These are phyloP conservation scores for Solanum pennellii DNA, from an alignment of 257 asterid species.

Conservation along the genomic window DNA sequence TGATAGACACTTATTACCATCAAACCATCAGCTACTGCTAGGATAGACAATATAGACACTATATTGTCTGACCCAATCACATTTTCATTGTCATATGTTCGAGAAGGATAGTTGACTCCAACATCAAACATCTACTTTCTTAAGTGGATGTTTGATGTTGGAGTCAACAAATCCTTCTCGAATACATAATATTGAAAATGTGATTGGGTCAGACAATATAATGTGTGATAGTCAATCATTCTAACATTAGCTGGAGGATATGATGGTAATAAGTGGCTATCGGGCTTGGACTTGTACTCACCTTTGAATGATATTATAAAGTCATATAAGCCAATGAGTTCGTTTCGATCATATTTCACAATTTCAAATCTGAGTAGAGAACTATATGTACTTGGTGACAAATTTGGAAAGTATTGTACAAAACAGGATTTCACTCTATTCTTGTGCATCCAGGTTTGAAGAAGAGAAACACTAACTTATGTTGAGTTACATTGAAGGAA, in stretches of 20 bases:
- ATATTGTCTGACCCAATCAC: constrained; percentile 15
- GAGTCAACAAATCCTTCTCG: constrained; percentile 28
- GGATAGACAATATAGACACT: constrained; percentile 17
- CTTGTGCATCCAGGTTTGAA: too few species aligned
- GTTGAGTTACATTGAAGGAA: too few species aligned
- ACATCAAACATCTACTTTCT: constrained; percentile 20
- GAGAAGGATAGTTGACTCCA: constrained; percentile 32
- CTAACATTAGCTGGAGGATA: constrained; percentile 41
- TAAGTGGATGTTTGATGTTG: constrained; percentile 22
- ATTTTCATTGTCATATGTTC: constrained; percentile 10
- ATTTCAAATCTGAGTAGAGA: constrained; percentile 40
- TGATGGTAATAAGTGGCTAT: constrained; percentile 60
- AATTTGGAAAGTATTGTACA: constrained; percentile 34
- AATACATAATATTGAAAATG: constrained; percentile 12
- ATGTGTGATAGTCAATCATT: constrained; percentile 31
- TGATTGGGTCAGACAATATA: constrained; percentile 15
- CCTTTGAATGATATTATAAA: constrained; percentile 50
- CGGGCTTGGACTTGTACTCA: constrained; percentile 41
- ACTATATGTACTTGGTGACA: constrained; percentile 70
- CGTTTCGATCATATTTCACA: constrained; percentile 42
- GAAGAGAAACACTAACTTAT: too few species aligned
- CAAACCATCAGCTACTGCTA: constrained; percentile 43
- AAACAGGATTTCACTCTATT: too few species aligned
- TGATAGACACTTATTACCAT: constrained; percentile 40
- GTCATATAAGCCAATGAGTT: constrained; percentile 54